Base-by-base conservation (phyloP, 2,329 filamentous ascomycete genomes). In the Tricladium varicosporioides region DNA sequence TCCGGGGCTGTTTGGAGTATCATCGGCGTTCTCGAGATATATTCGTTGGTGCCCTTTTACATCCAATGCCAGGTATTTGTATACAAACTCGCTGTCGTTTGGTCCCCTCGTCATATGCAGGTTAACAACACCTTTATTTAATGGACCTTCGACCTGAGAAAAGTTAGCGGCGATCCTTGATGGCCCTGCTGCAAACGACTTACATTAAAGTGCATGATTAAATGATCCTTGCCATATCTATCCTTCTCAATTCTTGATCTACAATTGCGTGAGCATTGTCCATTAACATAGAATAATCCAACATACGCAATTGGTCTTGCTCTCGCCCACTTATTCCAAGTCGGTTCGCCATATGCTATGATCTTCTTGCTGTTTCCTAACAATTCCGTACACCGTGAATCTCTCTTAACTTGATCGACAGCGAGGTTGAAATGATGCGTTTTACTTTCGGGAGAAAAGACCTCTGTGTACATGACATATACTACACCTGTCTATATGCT, bases 371-470 rank as follows among this genome's bases (percentile, higher is more conserved):
- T 74, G 14, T 91, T 85, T 13, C 92, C 92, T 1, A 97, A 81
- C 5, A 96, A 71, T 56, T 87, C 84, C 27, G 86, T 77, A 69
- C 90, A 95, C 56, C 83, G 79, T 0, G 81, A 72, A 68, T 95
- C 88, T 52, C 81, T 80, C 70, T 87, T 90, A 70, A 97, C 86
- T 60, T 86, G 85, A 68, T 89, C 83, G 48, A 95, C 88, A 0
- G 91, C 90, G 61, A 89, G 87, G 75, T 95, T 96, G 80, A 96
- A 97, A 70, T 94, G 86, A 56, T 86, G 83, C 14, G 88, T 93
- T 73, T 91, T 92, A 77, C 90, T 94, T 69, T 92, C 88, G 16
- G 89, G 82, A 3, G 89, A 88, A 72, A 96, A 91, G 46, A 96
- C 89, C 61, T 96, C 91, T 3, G 83, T 82, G 73, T 88, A 96